Base-by-base conservation (phyloP, 352 stramenopile species). In the Aphanomyces astaci region DNA sequence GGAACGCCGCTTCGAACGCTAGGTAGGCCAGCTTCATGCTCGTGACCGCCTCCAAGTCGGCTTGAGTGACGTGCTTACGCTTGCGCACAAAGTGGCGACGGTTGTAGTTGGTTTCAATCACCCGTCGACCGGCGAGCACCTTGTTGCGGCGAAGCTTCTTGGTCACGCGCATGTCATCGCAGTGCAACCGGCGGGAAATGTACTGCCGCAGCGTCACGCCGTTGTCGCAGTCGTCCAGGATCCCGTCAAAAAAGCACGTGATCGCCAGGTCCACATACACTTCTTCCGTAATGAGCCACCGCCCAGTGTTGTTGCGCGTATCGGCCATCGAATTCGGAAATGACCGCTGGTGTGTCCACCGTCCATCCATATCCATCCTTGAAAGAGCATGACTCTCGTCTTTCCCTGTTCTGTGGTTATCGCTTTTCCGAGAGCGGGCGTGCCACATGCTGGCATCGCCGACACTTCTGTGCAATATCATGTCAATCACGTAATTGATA, bases 261-360 rank as follows among this genome's bases (percentile, higher is more conserved):
- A 65, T 19, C 11, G 32, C 24, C 2, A n/a, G 31, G 27, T 65
- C 57, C 2, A 65, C 24, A 9, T 54, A 65, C 57, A 19, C 32
- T 31, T 48, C 24, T 48, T 65, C 57, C 3, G 39, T 17, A 7
- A 36, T 19, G 11, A 48, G 17, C 57, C 57, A 65, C 17, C 57
- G 57, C 19, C 57, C 57, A 24, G 39, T 27, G 57, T 65, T 65
- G n/a, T n/a, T n/a, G n/a, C n/a, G n/a, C n/a, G n/a, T n/a, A n/a
- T n/a, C n/a, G n/a, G n/a, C n/a, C n/a, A n/a, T n/a, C n/a, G n/a
- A n/a, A n/a, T n/a, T n/a, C n/a, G n/a, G n/a, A n/a, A n/a, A n/a
- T n/a, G n/a, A n/a, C n/a, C n/a, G n/a, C n/a, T n/a, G n/a, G n/a
- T n/a, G n/a, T n/a, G n/a, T n/a, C n/a, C n/a, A n/a, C n/a, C n/a